Evolutionary conservation across 495 filamentous ascomycete genomes (phyloP).

Genomic region (Penicillium herquei): DNA sequence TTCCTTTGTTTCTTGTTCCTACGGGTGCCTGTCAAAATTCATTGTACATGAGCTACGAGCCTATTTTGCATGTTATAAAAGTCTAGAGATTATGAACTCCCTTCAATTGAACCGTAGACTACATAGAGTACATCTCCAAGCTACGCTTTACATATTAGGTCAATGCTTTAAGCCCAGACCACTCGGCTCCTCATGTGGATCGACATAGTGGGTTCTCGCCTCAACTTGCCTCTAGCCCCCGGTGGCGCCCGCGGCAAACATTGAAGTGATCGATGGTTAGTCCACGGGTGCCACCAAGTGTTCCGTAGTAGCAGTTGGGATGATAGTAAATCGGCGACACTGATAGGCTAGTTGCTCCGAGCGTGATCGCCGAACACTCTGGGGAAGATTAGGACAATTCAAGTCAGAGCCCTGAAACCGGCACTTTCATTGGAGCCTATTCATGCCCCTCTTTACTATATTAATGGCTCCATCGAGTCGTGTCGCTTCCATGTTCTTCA

Average conservation of each 20-base stretch:
- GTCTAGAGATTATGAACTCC: neutral
- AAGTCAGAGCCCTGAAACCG: neutral
- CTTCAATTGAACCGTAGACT: neutral
- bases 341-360: constrained; percentile 22
- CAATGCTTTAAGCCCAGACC: neutral
- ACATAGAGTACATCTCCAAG: neutral
- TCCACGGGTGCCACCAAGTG: no score
- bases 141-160: neutral
- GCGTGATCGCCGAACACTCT: constrained; percentile 12
- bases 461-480: neutral
- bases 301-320: no score
- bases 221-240: no score
- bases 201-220: no score
- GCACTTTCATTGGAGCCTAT: neutral
- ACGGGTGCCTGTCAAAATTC: constrained; percentile 16
- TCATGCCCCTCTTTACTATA: neutral
- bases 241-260: no score
- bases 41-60: constrained; percentile 23
- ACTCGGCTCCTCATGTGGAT: no score
- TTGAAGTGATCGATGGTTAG: no score
- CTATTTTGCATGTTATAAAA: constrained; percentile 11
- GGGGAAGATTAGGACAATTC: constrained; percentile 4
- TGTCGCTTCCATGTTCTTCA: neutral
- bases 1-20: constrained; percentile 5
- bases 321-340: no score